Evolutionary conservation across 306 rosid species (phyloP), one percentile per base, ranked within the genome.

Genomic region (Delonix regia): DNA sequence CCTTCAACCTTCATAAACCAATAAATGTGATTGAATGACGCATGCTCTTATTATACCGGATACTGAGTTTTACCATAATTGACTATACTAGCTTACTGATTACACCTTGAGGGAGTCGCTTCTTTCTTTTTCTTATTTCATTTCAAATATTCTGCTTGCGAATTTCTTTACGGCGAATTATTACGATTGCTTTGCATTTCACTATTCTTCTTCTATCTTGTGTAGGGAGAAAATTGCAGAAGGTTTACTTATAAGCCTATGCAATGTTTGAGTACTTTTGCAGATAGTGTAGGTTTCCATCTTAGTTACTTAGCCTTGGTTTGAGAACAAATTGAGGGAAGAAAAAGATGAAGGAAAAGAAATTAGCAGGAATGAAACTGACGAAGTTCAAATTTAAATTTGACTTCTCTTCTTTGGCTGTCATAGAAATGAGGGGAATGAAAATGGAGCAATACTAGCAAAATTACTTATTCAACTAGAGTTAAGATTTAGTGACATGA

Each of bases 191-290:
- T 34, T 71, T 28, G 30, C 53, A 2, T 34, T 51, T 61, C 42
- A 48, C 61, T 66, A 67, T 36, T 63, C 13, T 45, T 67, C 68
- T 71, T 61, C 62, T 57, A 38, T 61, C 69, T 52, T 73, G 73
- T 62, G 52, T 65, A 33, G 10, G 22, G 42, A 71, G 71, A 53
- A 38, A 56, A 22, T 10, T 27, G 9, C 57, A 63, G 30, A 73
- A 30, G 45, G 36, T 28, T 80, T 57, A 48, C 61, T n/a, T 61
- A 7, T 30, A 4, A 70, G 81, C 75, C 71, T 42, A 45, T 55
- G 57, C 75, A 69, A 63, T 34, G 77, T 16, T 80, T 67, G 70
- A 67, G 82, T 69, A 79, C 75, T 67, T 80, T 77, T 15, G 41
- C 56, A 64, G 77, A 72, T 73, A 65, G 78, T 71, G 63, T 41